phyloP scores from a whole-genome alignment of 2,329 filamentous ascomycete genomes.

The Claviceps citrina region DNA sequence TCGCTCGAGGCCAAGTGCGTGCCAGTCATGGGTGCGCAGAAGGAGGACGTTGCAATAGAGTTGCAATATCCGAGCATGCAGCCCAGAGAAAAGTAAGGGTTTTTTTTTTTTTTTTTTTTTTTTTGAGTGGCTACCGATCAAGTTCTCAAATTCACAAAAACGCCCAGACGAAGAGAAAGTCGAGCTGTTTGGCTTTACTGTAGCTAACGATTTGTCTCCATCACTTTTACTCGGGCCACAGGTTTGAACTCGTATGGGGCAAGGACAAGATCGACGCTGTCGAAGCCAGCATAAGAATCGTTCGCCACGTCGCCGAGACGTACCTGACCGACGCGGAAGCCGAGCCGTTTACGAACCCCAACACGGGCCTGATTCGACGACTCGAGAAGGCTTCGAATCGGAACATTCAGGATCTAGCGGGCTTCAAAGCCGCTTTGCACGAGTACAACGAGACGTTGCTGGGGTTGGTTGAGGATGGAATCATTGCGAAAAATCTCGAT shows the following conservation, averaged over 20 bases:
- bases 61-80: conserved; percentile 73
- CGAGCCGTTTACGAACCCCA: conserved; percentile 53
- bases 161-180: too few relatives aligned
- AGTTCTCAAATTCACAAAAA: too few relatives aligned
- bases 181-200: too few relatives aligned
- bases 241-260: conserved; percentile 53
- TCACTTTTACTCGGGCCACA: conserved; percentile 9
- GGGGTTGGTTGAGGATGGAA: conserved; percentile 50
- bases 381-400: conserved; percentile 60
- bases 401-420: conserved; percentile 44
- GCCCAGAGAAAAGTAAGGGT: conserved; percentile 46
- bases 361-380: conserved; percentile 58
- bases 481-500: conserved; percentile 57
- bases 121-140: too few relatives aligned
- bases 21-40: conserved; percentile 31
- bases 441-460: conserved; percentile 64
- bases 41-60: conserved; percentile 44
- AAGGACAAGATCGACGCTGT: conserved; percentile 67
- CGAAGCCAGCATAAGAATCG: conserved; percentile 55
- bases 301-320: conserved; percentile 54
- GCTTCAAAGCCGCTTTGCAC: conserved; percentile 57
- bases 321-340: conserved; percentile 62
- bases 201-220: neutral
- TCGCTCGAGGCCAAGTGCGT: conserved; percentile 35
- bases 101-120: neutral